These are phyloP conservation scores for Arthrobotrys megalospora DNA, from an alignment of 2,329 filamentous ascomycete genomes.

Conservation along the genomic window DNA sequence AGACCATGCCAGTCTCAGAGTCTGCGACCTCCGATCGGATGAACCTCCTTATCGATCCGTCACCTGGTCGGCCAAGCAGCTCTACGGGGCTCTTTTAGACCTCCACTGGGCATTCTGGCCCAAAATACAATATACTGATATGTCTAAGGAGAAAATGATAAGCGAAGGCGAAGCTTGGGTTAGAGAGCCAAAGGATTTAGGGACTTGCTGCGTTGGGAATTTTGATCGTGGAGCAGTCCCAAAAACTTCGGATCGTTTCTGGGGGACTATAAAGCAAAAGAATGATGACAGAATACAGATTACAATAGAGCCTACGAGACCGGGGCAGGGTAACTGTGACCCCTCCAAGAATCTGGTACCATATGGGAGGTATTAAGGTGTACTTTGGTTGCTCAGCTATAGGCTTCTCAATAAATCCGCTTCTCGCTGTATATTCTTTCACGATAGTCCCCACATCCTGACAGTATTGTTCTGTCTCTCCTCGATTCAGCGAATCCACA, in stretches of 20 bases:
- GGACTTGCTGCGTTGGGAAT: conserved; percentile 7
- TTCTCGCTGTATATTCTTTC: too few relatives aligned
- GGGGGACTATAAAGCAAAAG: conserved; percentile 10
- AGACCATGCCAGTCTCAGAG: conserved; percentile 16
- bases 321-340: background rate
- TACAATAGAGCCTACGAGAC: conserved; percentile 2
- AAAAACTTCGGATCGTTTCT: conserved; percentile 31
- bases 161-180: background rate
- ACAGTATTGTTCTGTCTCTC: too few relatives aligned
- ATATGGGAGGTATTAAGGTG: too few relatives aligned
- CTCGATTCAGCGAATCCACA: too few relatives aligned
- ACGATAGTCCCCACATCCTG: too few relatives aligned
- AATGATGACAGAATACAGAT: background rate
- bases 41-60: background rate
- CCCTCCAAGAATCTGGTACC: background rate
- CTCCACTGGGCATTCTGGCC: conserved; percentile 31
- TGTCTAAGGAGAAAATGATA: too few relatives aligned
- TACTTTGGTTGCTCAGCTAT: too few relatives aligned
- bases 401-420: too few relatives aligned
- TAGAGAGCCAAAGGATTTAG: background rate
- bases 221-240: background rate
- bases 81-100: background rate
- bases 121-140: background rate
- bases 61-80: background rate
- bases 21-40: conserved; percentile 6